These are phyloP conservation scores for Ophiostoma perfectum DNA, from an alignment of 2,329 filamentous ascomycete genomes.

Conservation along the genomic window DNA sequence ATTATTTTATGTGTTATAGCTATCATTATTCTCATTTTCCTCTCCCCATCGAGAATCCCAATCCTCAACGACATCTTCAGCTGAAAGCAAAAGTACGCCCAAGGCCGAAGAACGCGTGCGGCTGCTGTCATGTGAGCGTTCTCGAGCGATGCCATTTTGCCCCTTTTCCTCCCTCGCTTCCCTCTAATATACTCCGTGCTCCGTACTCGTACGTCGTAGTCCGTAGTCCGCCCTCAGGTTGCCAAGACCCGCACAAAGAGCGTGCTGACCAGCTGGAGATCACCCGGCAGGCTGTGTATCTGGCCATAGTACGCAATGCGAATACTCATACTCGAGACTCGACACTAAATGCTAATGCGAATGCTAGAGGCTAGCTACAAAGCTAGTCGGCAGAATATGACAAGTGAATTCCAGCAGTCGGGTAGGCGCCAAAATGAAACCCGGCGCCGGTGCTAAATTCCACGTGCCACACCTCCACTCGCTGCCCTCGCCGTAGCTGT, in stretches of 20 bases:
- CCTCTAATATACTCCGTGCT: too few species aligned
- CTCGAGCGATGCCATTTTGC: too few species aligned
- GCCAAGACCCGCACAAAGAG: conserved; percentile 7
- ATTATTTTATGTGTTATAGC: too few species aligned
- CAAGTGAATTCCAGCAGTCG: conserved; percentile 12
- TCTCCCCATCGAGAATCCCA: too few species aligned
- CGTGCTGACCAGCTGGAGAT: conserved; percentile 5
- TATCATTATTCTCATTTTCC: too few species aligned
- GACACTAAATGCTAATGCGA: too few species aligned
- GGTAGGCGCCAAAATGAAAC: conserved; percentile 15
- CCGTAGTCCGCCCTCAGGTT: not conserved
- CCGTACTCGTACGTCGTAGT: too few species aligned
- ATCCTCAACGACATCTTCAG: too few species aligned
- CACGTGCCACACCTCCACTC: conserved; percentile 6
- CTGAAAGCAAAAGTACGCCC: too few species aligned
- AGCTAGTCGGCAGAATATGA: not conserved
- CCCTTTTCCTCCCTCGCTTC: too few species aligned
- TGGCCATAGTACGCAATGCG: not conserved
- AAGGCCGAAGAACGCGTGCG: too few species aligned
- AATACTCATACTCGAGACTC: not conserved
- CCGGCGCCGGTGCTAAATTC: conserved; percentile 13
- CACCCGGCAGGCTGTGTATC: conserved; percentile 1
- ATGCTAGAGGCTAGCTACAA: not conserved
- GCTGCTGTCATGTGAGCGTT: too few species aligned
- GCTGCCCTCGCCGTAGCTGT: not conserved